phyloP scores from a whole-genome alignment of 2,329 filamentous ascomycete genomes.

The Aspergillus pseudoviridinutans region DNA sequence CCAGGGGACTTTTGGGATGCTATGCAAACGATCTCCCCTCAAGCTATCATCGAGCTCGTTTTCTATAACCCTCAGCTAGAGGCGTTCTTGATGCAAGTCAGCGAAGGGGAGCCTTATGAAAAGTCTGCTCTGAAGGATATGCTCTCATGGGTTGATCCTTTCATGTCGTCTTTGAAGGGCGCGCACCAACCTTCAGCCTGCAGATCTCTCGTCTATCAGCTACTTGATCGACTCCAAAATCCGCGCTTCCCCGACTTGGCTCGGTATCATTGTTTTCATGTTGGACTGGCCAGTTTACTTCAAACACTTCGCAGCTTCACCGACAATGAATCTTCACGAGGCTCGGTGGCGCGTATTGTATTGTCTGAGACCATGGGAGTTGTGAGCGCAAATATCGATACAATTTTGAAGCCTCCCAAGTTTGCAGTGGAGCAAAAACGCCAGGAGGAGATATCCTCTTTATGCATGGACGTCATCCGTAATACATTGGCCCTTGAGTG shows the following conservation, averaged over 20 bases:
- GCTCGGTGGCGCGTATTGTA: conserved; percentile 46
- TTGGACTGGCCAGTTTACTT: conserved; percentile 43
- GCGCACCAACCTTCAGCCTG: conserved; percentile 76
- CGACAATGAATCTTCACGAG: conserved; percentile 42
- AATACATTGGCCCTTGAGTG: conserved; percentile 67
- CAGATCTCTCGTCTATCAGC: conserved; percentile 69
- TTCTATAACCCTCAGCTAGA: conserved; percentile 68
- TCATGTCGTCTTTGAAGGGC: conserved; percentile 71
- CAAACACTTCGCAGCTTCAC: conserved; percentile 47
- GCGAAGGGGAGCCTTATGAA: conserved; percentile 50
- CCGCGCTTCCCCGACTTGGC: conserved; percentile 37
- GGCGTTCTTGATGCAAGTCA: conserved; percentile 49
- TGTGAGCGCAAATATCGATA: conserved; percentile 47
- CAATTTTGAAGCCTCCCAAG: conserved; percentile 55
- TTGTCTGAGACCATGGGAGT: conserved; percentile 47
- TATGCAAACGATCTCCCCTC: conserved; percentile 74
- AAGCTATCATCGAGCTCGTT: conserved; percentile 77
- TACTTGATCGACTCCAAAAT: conserved; percentile 59
- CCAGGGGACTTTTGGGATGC: conserved; percentile 83
- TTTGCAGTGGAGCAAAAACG: conserved; percentile 45
- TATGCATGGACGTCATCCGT: conserved; percentile 62
- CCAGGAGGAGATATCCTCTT: conserved; percentile 50
- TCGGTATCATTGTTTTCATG: conserved; percentile 44
- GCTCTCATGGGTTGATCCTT: conserved; percentile 72
- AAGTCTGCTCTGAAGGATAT: conserved; percentile 58